These are phyloP conservation scores for Spinacia oleracea DNA, from an alignment of 179 eudicot genomes.

Conservation along the genomic window DNA sequence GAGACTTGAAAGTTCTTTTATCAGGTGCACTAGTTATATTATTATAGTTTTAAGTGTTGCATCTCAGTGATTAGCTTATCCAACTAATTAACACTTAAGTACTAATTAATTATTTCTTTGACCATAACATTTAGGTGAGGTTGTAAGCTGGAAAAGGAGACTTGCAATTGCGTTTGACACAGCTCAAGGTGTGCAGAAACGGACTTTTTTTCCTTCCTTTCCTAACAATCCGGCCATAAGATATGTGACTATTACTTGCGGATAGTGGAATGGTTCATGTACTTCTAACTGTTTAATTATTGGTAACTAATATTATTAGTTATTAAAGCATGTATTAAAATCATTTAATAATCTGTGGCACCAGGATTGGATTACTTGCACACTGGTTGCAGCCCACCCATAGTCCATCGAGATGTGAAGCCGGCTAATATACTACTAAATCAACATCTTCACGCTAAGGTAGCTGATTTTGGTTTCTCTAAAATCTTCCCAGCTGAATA, in stretches of 20 bases:
- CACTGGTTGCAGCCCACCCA: slow-evolving; percentile 53
- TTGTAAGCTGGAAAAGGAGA: slow-evolving; percentile 34
- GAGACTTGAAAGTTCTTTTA: slow-evolving; percentile 32
- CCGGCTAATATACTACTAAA: slow-evolving; percentile 48
- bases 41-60: not conserved
- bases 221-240: too few species aligned
- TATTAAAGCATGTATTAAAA: too few species aligned
- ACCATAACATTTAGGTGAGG: not conserved
- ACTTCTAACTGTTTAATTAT: too few species aligned
- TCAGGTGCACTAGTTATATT: slow-evolving; percentile 19
- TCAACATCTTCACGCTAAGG: slow-evolving; percentile 40
- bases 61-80: too few species aligned
- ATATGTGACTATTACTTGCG: too few species aligned
- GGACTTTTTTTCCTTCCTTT: too few species aligned
- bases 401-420: slow-evolving; percentile 70
- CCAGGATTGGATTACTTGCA: slow-evolving; percentile 61
- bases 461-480: slow-evolving; percentile 62
- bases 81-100: too few species aligned
- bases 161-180: slow-evolving; percentile 37
- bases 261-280: too few species aligned
- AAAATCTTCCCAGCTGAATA: slow-evolving; percentile 37
- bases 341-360: not conserved
- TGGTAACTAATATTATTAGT: too few species aligned
- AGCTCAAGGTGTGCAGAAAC: slow-evolving; percentile 45
- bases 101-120: too few species aligned